phyloP scores from a whole-genome alignment of 73 alveolate genomes.

The Blepharisma japonicum region DNA sequence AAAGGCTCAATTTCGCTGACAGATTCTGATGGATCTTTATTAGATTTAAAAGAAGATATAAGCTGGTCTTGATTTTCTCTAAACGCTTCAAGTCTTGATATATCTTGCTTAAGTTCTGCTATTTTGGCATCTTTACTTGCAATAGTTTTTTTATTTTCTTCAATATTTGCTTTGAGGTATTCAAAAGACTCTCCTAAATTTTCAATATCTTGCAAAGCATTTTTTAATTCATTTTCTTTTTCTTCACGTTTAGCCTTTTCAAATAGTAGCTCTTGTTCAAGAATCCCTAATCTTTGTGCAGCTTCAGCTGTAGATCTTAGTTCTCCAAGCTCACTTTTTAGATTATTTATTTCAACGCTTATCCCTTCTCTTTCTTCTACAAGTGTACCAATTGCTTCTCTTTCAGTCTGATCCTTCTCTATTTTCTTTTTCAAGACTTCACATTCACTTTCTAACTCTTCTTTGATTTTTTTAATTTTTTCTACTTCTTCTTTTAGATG shows the following conservation, averaged over 20 bases:
- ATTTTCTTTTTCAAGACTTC: not conserved
- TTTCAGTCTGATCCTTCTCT: slow-evolving; percentile 10
- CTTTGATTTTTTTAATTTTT: slow-evolving; percentile 29
- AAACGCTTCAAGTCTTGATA: too few relatives aligned
- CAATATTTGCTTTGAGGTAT: not conserved
- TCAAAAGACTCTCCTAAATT: slow-evolving; percentile 14
- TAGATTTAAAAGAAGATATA: too few relatives aligned
- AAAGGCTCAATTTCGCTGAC: too few relatives aligned
- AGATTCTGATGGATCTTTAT: too few relatives aligned
- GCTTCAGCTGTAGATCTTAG: not conserved
- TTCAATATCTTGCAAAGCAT: not conserved
- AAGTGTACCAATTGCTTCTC: slow-evolving; percentile 7
- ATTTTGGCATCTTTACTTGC: too few relatives aligned
- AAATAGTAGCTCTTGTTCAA: not conserved
- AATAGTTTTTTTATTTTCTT: not conserved
- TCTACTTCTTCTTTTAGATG: slow-evolving; percentile 7
- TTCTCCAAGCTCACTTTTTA: not conserved
- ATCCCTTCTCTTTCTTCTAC: slow-evolving; percentile 4
- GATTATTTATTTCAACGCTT: not conserved
- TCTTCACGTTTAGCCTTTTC: not conserved
- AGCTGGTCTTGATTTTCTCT: too few relatives aligned
- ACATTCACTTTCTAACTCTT: not conserved
- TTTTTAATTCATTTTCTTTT: not conserved
- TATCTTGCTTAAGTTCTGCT: too few relatives aligned
- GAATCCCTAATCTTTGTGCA: not conserved